Conservation (phyloP, 768 basidiomycete genomes). For the Naganishia friedmannii region DNA sequence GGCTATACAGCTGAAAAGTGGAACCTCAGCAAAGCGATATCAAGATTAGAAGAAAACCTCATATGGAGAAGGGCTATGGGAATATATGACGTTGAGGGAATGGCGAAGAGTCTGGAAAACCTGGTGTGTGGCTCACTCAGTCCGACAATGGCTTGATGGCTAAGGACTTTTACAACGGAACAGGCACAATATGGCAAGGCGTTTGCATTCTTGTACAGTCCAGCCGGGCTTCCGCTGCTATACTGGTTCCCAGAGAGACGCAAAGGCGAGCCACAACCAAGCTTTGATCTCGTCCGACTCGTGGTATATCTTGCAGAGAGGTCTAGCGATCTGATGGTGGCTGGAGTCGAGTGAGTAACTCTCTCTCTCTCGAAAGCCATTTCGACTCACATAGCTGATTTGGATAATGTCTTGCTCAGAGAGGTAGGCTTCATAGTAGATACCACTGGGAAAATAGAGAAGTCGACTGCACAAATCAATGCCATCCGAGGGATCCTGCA, state of each 20-base stretch:
- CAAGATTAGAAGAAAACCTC: conserved; percentile 39
- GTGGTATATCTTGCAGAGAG: conserved; percentile 48
- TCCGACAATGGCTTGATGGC: background rate
- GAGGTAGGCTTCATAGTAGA: conserved; percentile 44
- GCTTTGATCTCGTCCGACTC: conserved; percentile 26
- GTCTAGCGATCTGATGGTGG: conserved; percentile 44
- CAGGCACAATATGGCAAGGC: conserved; percentile 32
- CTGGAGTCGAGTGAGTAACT: conserved; percentile 38
- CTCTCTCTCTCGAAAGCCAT: no score
- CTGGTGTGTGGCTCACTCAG: conserved; percentile 35
- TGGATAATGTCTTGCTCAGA: background rate
- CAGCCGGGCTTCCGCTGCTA: conserved; percentile 14
- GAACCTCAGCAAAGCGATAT: conserved; percentile 38
- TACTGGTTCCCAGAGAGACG: conserved; percentile 20
- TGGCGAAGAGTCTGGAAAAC: conserved; percentile 39
- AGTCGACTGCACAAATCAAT: conserved; percentile 32
- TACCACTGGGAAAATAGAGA: conserved; percentile 41
- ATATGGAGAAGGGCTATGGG: conserved; percentile 44
- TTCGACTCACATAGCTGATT: background rate
- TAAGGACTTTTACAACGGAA: background rate
- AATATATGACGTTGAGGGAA: conserved; percentile 41
- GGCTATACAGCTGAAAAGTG: conserved; percentile 39
- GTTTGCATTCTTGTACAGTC: conserved; percentile 38
- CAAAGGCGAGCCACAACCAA: conserved; percentile 10
- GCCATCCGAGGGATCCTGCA: conserved; percentile 37